phyloP scores from a whole-genome alignment of 768 basidiomycete species.

The Lactarius tabidus region DNA sequence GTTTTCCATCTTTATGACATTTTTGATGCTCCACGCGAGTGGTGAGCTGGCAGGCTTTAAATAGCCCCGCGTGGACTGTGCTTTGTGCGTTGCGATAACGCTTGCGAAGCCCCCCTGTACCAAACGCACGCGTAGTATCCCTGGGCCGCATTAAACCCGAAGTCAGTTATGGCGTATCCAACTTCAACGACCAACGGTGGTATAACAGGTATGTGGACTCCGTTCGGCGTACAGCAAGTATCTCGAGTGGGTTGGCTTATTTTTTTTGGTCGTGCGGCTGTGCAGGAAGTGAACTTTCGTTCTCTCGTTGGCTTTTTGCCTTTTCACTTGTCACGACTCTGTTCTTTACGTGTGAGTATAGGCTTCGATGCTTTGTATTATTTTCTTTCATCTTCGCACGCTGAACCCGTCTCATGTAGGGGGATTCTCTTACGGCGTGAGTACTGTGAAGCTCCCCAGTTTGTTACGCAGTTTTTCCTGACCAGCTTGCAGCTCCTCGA shows the following conservation, averaged over 20 bases:
- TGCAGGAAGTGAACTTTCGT: constrained; percentile 21
- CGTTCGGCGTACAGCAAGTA: neutral
- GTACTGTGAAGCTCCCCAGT: constrained; percentile 23
- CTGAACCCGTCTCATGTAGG: constrained; percentile 33
- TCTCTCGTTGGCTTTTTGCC: constrained; percentile 45
- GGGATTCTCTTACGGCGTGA: constrained; percentile 66
- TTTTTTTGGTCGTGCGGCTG: neutral
- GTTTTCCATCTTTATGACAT: neutral
- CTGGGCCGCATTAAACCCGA: neutral
- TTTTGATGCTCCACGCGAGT: neutral
- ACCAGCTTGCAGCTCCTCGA: constrained; percentile 50
- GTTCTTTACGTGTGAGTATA: constrained; percentile 63
- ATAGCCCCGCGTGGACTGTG: neutral
- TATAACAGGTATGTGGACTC: constrained; percentile 3
- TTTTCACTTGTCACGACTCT: constrained; percentile 69
- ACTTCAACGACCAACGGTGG: neutral
- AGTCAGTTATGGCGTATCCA: neutral
- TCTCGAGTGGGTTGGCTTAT: neutral
- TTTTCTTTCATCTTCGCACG: neutral
- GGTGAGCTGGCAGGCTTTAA: neutral
- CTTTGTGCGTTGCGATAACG: neutral
- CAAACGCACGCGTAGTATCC: neutral
- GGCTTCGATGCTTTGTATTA: neutral
- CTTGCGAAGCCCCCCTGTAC: neutral
- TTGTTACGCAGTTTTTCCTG: neutral